Percentiles rank a stretch among this genome's conserved stretches.
Conservation (phyloP, 129 eudicot genomes). For the Flaveria trinervia region DNA sequence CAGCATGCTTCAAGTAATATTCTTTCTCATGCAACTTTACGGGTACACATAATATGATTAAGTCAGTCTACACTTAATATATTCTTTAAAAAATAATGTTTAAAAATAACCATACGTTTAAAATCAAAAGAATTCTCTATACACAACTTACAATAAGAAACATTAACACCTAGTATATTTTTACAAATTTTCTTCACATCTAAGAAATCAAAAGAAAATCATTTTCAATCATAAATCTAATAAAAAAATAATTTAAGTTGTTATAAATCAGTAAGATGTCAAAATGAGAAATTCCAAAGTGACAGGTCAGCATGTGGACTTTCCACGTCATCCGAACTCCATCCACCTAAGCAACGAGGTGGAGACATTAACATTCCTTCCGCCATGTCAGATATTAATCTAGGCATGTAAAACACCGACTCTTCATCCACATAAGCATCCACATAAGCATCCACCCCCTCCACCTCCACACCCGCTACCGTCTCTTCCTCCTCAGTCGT, state of each 20-base stretch:
- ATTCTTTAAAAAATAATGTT: too few species aligned
- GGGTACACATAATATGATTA: too few species aligned
- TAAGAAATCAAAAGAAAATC: too few species aligned
- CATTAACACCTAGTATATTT: too few species aligned
- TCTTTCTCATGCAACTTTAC: too few species aligned
- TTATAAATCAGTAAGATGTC: not conserved
- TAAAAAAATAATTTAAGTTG: too few species aligned
- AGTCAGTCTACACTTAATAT: too few species aligned
- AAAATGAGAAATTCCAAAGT: constrained; percentile 53
- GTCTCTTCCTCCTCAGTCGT: constrained; percentile 12
- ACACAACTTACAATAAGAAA: too few species aligned
- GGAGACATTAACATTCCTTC: constrained; percentile 62
- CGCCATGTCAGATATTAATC: constrained; percentile 48
- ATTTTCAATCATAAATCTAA: not conserved
- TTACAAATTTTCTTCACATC: too few species aligned
- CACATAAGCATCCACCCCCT: constrained; percentile 20
- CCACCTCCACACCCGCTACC: not conserved
- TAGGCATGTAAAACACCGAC: constrained; percentile 44
- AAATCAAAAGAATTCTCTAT: too few species aligned
- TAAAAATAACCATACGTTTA: too few species aligned
- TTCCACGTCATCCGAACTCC: constrained; percentile 43
- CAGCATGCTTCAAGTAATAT: too few species aligned
- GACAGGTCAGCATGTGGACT: constrained; percentile 45
- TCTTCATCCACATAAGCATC: constrained; percentile 64
- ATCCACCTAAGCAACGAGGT: constrained; percentile 41